phyloP scores from a whole-genome alignment of 441 rosid species.

The Francoa sonchifolia region DNA sequence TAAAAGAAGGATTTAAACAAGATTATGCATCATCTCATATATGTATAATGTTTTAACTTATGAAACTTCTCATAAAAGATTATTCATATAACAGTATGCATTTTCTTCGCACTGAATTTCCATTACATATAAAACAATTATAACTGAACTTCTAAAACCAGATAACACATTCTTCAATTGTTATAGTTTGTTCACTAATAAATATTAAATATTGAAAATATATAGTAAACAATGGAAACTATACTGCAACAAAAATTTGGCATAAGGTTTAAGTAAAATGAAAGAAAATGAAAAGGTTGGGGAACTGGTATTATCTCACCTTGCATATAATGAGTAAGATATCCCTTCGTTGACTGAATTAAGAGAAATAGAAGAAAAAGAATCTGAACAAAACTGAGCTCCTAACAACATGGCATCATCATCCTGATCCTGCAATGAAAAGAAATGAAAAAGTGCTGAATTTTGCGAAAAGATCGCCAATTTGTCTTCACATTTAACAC shows the following conservation, averaged over 20 bases:
- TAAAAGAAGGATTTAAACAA: not conserved
- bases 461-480: not conserved
- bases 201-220: too few relatives aligned
- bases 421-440: slow-evolving; percentile 62
- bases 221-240: too few relatives aligned
- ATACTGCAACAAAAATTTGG: slow-evolving; percentile 1
- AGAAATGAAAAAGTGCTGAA: slow-evolving; percentile 5
- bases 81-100: too few relatives aligned
- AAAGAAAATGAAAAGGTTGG: too few relatives aligned
- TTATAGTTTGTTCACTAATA: not conserved
- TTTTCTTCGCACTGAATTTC: too few relatives aligned
- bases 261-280: slow-evolving; percentile 3
- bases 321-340: slow-evolving; percentile 73
- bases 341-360: slow-evolving; percentile 38
- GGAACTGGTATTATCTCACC: slow-evolving; percentile 25
- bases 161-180: not conserved
- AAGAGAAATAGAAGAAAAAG: slow-evolving; percentile 70
- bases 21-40: not conserved
- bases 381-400: slow-evolving; percentile 75
- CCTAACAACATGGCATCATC: slow-evolving; percentile 73
- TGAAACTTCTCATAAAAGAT: too few relatives aligned
- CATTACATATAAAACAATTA: too few relatives aligned
- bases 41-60: too few relatives aligned
- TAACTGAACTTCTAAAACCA: too few relatives aligned
- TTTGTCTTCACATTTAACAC: not conserved